Evolutionary conservation across 495 filamentous ascomycete species (phyloP).

Genomic region (Penicillium atrosanguineum): DNA sequence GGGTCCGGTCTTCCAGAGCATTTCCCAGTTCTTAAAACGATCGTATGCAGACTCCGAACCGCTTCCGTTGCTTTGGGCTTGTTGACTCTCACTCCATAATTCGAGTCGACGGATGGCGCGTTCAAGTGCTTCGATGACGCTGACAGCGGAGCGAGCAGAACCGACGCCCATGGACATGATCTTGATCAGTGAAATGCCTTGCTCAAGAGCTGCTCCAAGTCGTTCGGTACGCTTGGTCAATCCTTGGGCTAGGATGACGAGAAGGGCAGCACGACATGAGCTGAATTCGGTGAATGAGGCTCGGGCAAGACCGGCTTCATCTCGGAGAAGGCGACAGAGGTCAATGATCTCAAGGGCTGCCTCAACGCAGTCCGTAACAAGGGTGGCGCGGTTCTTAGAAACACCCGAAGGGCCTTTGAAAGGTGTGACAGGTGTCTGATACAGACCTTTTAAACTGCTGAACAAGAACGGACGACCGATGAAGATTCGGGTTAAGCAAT

Average conservation of each 20-base stretch:
- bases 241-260: slow-evolving; percentile 49
- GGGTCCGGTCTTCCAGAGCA: slow-evolving; percentile 51
- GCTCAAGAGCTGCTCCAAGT: slow-evolving; percentile 43
- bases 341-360: slow-evolving; percentile 51
- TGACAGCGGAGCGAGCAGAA: slow-evolving; percentile 49
- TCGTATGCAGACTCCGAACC: slow-evolving; percentile 45
- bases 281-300: slow-evolving; percentile 53
- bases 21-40: slow-evolving; percentile 52
- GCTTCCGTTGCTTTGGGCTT: slow-evolving; percentile 29
- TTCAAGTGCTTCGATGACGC: slow-evolving; percentile 52
- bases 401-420: slow-evolving; percentile 34
- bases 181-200: slow-evolving; percentile 49
- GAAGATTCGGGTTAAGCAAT: slow-evolving; percentile 47
- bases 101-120: slow-evolving; percentile 47
- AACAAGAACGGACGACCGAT: slow-evolving; percentile 51
- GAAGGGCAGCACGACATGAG: slow-evolving; percentile 48
- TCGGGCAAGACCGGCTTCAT: slow-evolving; percentile 48
- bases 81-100: slow-evolving; percentile 38
- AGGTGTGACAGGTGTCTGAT: slow-evolving; percentile 19
- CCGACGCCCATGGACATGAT: slow-evolving; percentile 52
- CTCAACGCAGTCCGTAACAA: slow-evolving; percentile 49
- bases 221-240: slow-evolving; percentile 48
- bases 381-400: slow-evolving; percentile 39
- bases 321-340: slow-evolving; percentile 45
- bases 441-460: slow-evolving; percentile 39